phyloP scores from a whole-genome alignment of 768 basidiomycete species.

The Tremella yokohamensis region DNA sequence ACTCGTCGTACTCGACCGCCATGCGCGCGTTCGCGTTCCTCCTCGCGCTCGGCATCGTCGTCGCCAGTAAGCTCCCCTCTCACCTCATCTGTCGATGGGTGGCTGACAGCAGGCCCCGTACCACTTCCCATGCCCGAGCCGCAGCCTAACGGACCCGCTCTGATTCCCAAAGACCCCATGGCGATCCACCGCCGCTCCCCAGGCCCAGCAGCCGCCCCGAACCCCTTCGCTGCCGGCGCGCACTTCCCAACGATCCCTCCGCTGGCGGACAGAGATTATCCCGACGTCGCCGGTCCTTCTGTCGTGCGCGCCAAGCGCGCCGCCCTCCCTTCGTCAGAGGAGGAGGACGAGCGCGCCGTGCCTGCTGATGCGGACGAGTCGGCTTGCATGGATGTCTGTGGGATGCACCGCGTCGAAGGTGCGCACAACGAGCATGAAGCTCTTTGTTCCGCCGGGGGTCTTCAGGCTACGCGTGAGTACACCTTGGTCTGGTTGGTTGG shows the following conservation, averaged over 20 bases:
- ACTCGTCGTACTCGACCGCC: constrained; percentile 1
- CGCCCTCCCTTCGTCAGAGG: not conserved
- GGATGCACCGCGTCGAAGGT: constrained; percentile 23
- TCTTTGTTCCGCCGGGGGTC: constrained; percentile 27
- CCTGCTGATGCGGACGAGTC: constrained; percentile 8
- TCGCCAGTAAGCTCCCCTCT: constrained; percentile 16
- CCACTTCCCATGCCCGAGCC: not conserved
- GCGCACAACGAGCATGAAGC: constrained; percentile 36
- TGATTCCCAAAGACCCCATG: constrained; percentile 27
- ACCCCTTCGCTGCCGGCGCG: constrained; percentile 3
- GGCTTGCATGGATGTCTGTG: constrained; percentile 25
- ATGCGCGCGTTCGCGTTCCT: constrained; percentile 22
- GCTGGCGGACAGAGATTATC: not conserved
- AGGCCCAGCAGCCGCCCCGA: constrained; percentile 1
- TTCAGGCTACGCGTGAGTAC: constrained; percentile 39
- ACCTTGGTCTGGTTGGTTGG: not conserved
- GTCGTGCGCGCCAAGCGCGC: not conserved
- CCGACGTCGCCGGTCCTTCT: not conserved
- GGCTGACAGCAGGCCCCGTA: constrained; percentile 2
- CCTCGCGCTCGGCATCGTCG: constrained; percentile 20
- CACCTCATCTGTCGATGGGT: not conserved
- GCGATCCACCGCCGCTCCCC: constrained; percentile 24
- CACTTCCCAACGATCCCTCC: constrained; percentile 2
- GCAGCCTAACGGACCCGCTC: constrained; percentile 5
- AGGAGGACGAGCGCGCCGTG: not conserved